Conservation (phyloP, 2,329 filamentous ascomycete genomes). For the Penicillium hesseltinei region DNA sequence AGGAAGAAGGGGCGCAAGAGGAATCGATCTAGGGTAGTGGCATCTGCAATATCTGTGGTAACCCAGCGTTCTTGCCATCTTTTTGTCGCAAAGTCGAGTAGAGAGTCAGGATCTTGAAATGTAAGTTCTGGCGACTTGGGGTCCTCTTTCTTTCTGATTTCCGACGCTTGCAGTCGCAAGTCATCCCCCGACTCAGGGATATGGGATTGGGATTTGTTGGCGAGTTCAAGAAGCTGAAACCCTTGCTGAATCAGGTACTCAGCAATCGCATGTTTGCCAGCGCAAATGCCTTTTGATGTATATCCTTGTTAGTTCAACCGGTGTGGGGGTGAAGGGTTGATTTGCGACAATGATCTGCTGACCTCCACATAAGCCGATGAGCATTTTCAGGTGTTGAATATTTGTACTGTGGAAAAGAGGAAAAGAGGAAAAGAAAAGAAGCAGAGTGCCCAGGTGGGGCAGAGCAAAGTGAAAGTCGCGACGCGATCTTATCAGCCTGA, state of each 20-base stretch:
- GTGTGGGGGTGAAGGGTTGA: background rate
- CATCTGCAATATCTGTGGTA: constrained; percentile 76
- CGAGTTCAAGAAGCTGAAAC: constrained; percentile 71
- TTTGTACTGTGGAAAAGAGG: background rate
- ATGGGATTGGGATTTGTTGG: constrained; percentile 25
- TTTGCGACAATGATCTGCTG: constrained; percentile 17
- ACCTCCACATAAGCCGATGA: constrained; percentile 54
- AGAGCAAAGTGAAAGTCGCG: background rate
- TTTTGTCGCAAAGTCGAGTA: constrained; percentile 82
- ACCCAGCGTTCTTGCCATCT: constrained; percentile 83
- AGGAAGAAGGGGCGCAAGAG: constrained; percentile 86
- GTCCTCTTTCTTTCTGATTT: constrained; percentile 18
- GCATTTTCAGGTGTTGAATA: constrained; percentile 37
- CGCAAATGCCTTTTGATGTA: constrained; percentile 69
- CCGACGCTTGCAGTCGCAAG: constrained; percentile 27
- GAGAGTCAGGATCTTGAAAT: constrained; percentile 64
- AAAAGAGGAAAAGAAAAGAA: constrained; percentile 1
- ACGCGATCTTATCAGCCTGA: constrained; percentile 5
- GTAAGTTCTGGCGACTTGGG: constrained; percentile 22
- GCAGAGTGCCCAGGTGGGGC: constrained; percentile 1
- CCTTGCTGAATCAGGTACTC: constrained; percentile 80
- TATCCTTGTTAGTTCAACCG: constrained; percentile 16
- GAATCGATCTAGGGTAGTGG: constrained; percentile 70
- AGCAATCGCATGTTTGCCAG: constrained; percentile 87
- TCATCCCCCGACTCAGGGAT: constrained; percentile 28